These are phyloP conservation scores for Penicillium angulare DNA, from an alignment of 495 filamentous ascomycete species.

Conservation along the genomic window DNA sequence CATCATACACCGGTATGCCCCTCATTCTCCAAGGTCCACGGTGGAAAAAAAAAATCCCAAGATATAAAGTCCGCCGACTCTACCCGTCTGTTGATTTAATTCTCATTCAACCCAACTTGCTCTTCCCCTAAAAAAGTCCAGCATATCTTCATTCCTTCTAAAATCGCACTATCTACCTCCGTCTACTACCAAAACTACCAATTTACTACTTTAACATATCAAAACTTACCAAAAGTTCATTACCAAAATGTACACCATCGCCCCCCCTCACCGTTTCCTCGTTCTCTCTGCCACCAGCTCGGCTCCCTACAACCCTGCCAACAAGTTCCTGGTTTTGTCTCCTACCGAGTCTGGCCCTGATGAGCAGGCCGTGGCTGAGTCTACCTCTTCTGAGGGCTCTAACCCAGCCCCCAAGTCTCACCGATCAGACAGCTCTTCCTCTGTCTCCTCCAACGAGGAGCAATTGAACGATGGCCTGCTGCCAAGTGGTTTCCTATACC, in stretches of 20 bases:
- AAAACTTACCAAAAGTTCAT: constrained; percentile 5
- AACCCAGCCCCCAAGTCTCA: constrained; percentile 9
- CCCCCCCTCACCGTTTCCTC: constrained; percentile 37
- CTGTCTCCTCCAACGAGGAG: constrained; percentile 21
- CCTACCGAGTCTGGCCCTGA: constrained; percentile 38
- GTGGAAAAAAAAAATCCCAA: background rate
- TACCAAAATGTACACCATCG: constrained; percentile 40
- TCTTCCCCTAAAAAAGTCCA: background rate
- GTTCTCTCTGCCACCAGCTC: constrained; percentile 26
- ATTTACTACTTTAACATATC: background rate
- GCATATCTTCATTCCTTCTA: background rate
- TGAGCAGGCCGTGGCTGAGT: constrained; percentile 23
- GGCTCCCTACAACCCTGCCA: constrained; percentile 20
- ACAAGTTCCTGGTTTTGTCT: constrained; percentile 36
- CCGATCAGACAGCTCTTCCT: constrained; percentile 25
- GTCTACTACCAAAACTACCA: background rate
- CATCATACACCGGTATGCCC: constrained; percentile 26
- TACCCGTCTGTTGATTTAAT: constrained; percentile 10
- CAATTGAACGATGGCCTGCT: constrained; percentile 12
- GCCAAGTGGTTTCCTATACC: constrained; percentile 33
- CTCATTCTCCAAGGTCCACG: constrained; percentile 25
- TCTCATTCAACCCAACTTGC: constrained; percentile 1
- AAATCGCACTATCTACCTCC: background rate
- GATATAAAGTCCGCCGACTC: constrained; percentile 36
- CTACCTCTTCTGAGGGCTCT: constrained; percentile 8